These are phyloP conservation scores for Lactarius hengduanensis DNA, from an alignment of 768 basidiomycete species.

Conservation along the genomic window DNA sequence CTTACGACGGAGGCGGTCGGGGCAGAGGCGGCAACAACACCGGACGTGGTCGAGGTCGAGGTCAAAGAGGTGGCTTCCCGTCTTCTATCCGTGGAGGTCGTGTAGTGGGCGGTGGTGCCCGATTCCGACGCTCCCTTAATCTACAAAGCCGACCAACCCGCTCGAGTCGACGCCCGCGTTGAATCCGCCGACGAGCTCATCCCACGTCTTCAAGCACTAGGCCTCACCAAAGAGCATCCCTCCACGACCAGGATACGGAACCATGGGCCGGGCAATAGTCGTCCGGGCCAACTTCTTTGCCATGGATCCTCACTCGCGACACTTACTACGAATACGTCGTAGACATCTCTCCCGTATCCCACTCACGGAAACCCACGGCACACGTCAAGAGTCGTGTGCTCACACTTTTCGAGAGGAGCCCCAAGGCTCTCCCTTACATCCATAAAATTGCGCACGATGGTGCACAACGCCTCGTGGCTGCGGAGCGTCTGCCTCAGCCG, in stretches of 20 bases:
- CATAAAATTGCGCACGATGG: conserved; percentile 51
- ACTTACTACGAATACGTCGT: conserved; percentile 57
- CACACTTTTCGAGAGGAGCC: conserved; percentile 48
- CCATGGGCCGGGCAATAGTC: conserved; percentile 40
- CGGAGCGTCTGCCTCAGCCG: conserved; percentile 40
- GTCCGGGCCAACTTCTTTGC: conserved; percentile 66
- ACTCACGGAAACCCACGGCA: conserved; percentile 37
- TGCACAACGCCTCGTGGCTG: conserved; percentile 42
- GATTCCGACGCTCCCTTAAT: background rate
- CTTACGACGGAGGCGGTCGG: background rate
- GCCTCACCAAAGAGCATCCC: conserved; percentile 17
- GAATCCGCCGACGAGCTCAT: background rate
- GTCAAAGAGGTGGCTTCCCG: background rate
- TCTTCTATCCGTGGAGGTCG: background rate
- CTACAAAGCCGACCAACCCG: conserved; percentile 3
- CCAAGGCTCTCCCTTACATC: conserved; percentile 38
- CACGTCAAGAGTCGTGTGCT: conserved; percentile 52
- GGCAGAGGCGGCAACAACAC: background rate
- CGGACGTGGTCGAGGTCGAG: background rate
- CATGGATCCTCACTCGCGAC: conserved; percentile 42
- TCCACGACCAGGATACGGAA: conserved; percentile 26
- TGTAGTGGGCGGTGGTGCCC: background rate
- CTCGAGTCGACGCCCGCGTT: background rate
- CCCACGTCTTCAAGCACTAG: background rate
- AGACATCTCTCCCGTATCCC: conserved; percentile 48